Base-by-base conservation (phyloP, 2,329 filamentous ascomycete species). In the Calonectria pteridis region DNA sequence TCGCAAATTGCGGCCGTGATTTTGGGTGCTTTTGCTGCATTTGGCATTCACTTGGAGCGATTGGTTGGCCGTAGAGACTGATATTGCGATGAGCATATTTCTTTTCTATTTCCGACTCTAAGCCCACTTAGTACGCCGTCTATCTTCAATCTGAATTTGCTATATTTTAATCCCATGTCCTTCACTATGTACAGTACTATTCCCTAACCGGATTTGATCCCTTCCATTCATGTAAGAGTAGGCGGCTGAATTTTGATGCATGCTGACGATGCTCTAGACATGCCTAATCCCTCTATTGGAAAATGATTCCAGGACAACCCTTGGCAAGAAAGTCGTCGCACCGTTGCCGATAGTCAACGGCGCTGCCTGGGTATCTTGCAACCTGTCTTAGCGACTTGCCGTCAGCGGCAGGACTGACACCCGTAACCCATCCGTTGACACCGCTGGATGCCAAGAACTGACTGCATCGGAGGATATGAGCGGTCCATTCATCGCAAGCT, bases 391-490 rank as follows among this genome's bases (percentile, higher is more conserved):
- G 82, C n/a, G 81, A 83, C 71, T 84, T 86, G 46, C 85, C 82
- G 78, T 88, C 88, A 26, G 89, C 77, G 68, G 89, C 89, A 71
- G 83, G 87, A 67, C 90, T 90, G 0, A 90, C 86, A 1, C 88
- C 88, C 28, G 88, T 90, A 87, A 90, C 88, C 89, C 88, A 90
- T 11, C 84, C 86, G 69, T 90, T 88, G 1, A 80, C 64, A 20
- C 77, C 76, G 14, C 74, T 80, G 0, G 84, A 81, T 26, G 90
- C 77, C 0, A 85, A 46, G 0, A 87, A 87, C 63, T 85, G 80
- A 3, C 84, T 84, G 67, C 85, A 87, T 18, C 86, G 80, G 10
- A 84, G 76, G 2, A 90, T 88, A 80, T 89, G 88, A 35, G 88
- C 79, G 0, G 77, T 78, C 77, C 77, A 79, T 11, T 71, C 43